Evolutionary conservation across 352 stramenopile species (phyloP), one percentile per base, ranked within the genome.

Genomic region (Elongisporangium anandrum): DNA sequence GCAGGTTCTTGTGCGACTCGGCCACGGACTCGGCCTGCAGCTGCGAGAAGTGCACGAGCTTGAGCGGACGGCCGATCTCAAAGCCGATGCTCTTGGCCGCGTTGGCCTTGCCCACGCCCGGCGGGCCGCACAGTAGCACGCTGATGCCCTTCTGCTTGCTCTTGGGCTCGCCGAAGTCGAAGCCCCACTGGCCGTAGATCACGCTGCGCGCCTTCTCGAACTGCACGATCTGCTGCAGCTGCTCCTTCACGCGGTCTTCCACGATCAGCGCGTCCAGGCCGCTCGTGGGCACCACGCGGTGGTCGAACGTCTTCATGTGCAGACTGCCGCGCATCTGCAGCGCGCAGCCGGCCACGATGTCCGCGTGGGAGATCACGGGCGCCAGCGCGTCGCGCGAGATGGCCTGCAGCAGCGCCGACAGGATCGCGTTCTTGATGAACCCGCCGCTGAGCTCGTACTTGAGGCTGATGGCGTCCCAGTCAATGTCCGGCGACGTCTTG

Each of bases 351-450:
- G 79, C 63, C 22, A 94, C 81, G 48, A 96, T 80, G 53, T 95
- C 88, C 0, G 72, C 78, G 50, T 96, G 81, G 20, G 65, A 75
- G 56, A 96, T 88, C 41, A 92, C 80, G 0, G 82, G 83, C 0
- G 72, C 57, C 49, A 84, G 74, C 2, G 65, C 57, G 53, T 87
- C 63, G 20, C 85, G 72, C 15, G 77, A 81, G 50, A 94, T 90
- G 21, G 87, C 85, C 47, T 85, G 88, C 17, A 96, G 61, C 38
- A 95, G 71, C 50, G 86, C 83, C 38, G 85, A 92, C 13, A 95
- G 63, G 56, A 96, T 90, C 38, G 88, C 86, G 59, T 96, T 96
- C 73, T 96, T 95, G 71, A 96, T 96, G 65, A 96, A 96, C 3
- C 86, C 88, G 49, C 88, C 88, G 57, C 84, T 94, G 24, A 96